phyloP scores from a whole-genome alignment of 2,329 filamentous ascomycete species.

The Trichoderma sp. region DNA sequence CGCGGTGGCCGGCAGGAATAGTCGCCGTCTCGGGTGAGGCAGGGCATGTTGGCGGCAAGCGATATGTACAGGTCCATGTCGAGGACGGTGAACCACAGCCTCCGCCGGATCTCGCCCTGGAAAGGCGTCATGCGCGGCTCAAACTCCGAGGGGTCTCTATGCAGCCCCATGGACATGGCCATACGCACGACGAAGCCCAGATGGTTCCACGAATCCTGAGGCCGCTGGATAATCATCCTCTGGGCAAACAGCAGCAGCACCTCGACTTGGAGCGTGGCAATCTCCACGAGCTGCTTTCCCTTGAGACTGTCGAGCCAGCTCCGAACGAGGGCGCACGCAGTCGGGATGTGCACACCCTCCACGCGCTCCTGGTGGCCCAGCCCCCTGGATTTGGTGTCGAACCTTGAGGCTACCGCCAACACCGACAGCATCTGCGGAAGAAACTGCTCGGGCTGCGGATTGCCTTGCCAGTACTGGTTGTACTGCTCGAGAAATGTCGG shows the following conservation, averaged over 20 bases:
- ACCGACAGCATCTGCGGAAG: slow-evolving; percentile 57
- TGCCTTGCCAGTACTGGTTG: slow-evolving; percentile 55
- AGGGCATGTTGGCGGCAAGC: slow-evolving; percentile 55
- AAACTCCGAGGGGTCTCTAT: slow-evolving; percentile 59
- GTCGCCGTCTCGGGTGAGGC: slow-evolving; percentile 55
- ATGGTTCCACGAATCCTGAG: slow-evolving; percentile 57
- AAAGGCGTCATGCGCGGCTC: slow-evolving; percentile 53
- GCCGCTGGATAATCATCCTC: slow-evolving; percentile 54
- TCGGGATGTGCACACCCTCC: slow-evolving; percentile 60
- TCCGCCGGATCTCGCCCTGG: slow-evolving; percentile 56
- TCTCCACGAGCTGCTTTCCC: slow-evolving; percentile 56
- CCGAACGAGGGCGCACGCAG: slow-evolving; percentile 57
- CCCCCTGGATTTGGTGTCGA: slow-evolving; percentile 54
- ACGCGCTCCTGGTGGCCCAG: slow-evolving; percentile 51
- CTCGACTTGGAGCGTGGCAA: slow-evolving; percentile 57
- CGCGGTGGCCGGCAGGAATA: slow-evolving; percentile 56
- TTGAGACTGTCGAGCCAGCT: slow-evolving; percentile 56
- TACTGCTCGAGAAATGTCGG: slow-evolving; percentile 56
- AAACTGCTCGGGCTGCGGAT: slow-evolving; percentile 52
- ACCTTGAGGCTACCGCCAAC: slow-evolving; percentile 56
- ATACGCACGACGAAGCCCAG: slow-evolving; percentile 59
- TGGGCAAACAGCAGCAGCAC: slow-evolving; percentile 56
- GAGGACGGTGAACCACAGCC: slow-evolving; percentile 59
- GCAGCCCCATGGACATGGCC: slow-evolving; percentile 62
- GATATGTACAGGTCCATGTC: slow-evolving; percentile 61